Conservation (phyloP, 2,329 filamentous ascomycete genomes). For the Cercospora citrullina region DNA sequence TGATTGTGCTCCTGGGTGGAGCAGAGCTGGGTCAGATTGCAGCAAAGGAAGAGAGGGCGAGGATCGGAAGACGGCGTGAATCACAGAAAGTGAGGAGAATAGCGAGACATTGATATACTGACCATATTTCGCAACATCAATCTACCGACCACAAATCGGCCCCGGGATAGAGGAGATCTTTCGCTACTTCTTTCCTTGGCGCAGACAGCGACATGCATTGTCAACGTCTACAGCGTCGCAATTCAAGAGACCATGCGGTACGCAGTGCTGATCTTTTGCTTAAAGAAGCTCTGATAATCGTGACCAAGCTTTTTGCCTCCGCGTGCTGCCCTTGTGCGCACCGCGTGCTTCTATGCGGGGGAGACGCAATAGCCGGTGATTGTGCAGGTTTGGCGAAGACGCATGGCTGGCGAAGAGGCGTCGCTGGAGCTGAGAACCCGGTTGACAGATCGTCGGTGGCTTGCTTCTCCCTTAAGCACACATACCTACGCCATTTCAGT, state of each 20-base stretch:
- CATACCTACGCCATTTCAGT: too few relatives aligned
- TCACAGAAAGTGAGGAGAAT: not conserved
- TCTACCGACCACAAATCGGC: not conserved
- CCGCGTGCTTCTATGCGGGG: slow-evolving; percentile 5
- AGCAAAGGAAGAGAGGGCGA: not conserved
- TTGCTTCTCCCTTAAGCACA: too few relatives aligned
- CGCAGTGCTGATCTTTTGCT: slow-evolving; percentile 10
- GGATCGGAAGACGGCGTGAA: not conserved
- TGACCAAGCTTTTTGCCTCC: slow-evolving; percentile 14
- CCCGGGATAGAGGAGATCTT: slow-evolving; percentile 3
- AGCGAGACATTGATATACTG: not conserved
- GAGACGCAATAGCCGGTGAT: not conserved
- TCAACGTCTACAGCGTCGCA: not conserved
- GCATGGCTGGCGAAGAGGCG: not conserved
- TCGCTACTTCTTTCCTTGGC: slow-evolving; percentile 8
- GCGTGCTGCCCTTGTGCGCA: slow-evolving; percentile 3
- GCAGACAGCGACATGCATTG: slow-evolving; percentile 2
- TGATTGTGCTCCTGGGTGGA: not conserved
- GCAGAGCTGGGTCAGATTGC: not conserved
- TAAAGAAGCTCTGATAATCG: slow-evolving; percentile 5
- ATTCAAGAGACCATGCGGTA: not conserved
- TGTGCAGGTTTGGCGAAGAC: slow-evolving; percentile 6
- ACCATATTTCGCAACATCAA: not conserved
- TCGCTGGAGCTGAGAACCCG: not conserved
- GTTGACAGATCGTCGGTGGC: not conserved